Base-by-base conservation (phyloP, 495 filamentous ascomycete species). In the Penicillium manginii region DNA sequence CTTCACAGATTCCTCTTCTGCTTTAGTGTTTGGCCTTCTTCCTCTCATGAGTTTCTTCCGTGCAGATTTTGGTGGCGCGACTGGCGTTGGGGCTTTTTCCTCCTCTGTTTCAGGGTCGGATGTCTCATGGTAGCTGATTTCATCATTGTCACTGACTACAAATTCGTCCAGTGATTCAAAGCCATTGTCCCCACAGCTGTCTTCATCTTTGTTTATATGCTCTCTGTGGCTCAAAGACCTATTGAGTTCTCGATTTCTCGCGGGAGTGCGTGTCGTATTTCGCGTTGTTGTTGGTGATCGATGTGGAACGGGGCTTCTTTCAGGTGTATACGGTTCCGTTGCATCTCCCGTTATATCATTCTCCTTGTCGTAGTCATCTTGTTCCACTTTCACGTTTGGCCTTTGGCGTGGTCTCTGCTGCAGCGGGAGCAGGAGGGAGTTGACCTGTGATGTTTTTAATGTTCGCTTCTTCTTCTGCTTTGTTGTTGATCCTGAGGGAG, bases 91-190 rank as follows among this genome's bases (percentile, higher is more conserved):
- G n/a, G 50, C 39, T 40, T 65, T 60, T 52, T 73, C 68, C 10
- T 70, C 60, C 17, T 69, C 71, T 50, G 69, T 63, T 50, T 78
- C 72, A 54, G 65, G 63, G 21, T 67, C 66, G 7, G 74, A 73
- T 54, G 66, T 68, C 43, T 75, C 73, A 59, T 76, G 62, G 45
- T 63, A 78, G 54, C 76, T 81, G 23, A 65, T 35, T 19, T 78
- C 76, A 5, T 78, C 75, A 60, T 79, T 71, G 58, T 81, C 78
- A 48, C 77, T 78, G 50, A 79, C 78, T 64, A 81, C 72, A 51
- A 79, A 81, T 45, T 74, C 76, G 32, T 76, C 75, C 29, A 78
- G 59, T 42, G 74, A 78, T 53, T 73, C 61, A 48, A 68, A 71
- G 54, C 65, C 70, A 65, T 76, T 64, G 49, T 72, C 70, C 18